Base-by-base conservation (phyloP, 129 eudicot genomes). In the Arctium lappa region DNA sequence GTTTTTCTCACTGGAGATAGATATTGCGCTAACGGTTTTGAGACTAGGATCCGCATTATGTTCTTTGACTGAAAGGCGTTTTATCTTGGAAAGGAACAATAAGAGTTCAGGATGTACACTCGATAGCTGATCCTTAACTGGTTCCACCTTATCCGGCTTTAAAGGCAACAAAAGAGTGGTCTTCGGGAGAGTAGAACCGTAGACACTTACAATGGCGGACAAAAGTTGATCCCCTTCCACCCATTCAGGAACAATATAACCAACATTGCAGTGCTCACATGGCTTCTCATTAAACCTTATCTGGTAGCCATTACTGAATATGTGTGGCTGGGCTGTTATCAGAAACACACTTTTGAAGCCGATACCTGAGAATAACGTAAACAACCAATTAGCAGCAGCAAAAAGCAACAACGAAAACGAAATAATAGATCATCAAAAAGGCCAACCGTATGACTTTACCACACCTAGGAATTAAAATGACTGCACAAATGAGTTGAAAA, bases 321-420 rank as follows among this genome's bases (percentile, higher is more conserved):
- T 88, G 78, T 87, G 88, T 0, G 94, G 92, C 40, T 85, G 92
- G 27, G 88, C 72, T 4, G 94, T 88, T 65, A 91, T 79, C 30
- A 88, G 90, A 84, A 91, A 91, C 9, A 91, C 94, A 60, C 92
- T 88, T 76, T 88, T 88, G 81, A 91, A 91, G 30, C 92, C 94
- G 34, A 88, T 91, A 2, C 94, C 94, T 88, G 88, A 37, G 72
- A 18, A 85, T 7, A 74, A 38, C 10, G 9, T 10, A 37, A 34
- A 48, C 22, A 81, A 40, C 1, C 44, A 1, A 32, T 69, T 44
- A 31, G 27, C 2, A 84, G 15, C 74, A 78, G 42, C 18, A 76
- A 8, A 7, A 15, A 3, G 6, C 7, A 16, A n/a, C 63, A 53
- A 0, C 13, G 13, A 13, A 53, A 13, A 53, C 22, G 22, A 53